A percentile compares a stretch with the other conserved stretches of the same genome.
phyloP scores from a whole-genome alignment of 768 basidiomycete genomes.

The Lanmaoa pseudosensibilis region DNA sequence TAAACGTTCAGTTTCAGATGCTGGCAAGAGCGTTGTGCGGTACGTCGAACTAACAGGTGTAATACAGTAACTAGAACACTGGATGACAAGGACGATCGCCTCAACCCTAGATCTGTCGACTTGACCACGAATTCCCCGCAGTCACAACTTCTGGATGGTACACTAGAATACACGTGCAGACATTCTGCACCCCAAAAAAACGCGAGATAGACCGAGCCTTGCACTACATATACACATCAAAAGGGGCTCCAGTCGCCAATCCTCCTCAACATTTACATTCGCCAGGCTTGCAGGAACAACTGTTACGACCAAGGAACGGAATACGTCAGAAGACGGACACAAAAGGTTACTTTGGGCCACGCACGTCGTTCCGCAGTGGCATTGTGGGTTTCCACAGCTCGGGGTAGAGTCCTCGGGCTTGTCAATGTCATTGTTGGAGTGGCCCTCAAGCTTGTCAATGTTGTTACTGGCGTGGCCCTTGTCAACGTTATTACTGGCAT shows the following conservation, averaged over 20 bases:
- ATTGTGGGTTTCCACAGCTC: constrained; percentile 20
- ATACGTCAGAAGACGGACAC: neutral
- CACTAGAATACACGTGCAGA: neutral
- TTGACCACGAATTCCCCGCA: too few relatives aligned
- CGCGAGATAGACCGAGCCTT: neutral
- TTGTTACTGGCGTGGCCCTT: too few relatives aligned
- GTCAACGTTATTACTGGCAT: too few relatives aligned
- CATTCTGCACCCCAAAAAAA: neutral
- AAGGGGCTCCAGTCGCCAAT: neutral
- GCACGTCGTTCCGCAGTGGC: constrained; percentile 18
- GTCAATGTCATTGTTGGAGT: too few relatives aligned
- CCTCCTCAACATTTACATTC: constrained; percentile 15
- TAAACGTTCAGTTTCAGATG: too few relatives aligned
- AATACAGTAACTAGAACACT: too few relatives aligned
- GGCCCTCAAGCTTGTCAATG: too few relatives aligned
- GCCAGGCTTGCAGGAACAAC: constrained; percentile 15
- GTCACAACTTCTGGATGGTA: neutral
- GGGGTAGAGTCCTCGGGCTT: constrained; percentile 1
- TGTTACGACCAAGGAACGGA: neutral
- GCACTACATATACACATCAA: neutral
- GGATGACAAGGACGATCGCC: too few relatives aligned
- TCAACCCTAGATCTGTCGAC: too few relatives aligned
- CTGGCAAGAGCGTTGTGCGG: too few relatives aligned
- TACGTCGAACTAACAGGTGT: too few relatives aligned
- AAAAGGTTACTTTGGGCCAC: neutral